phyloP scores from a whole-genome alignment of 2,329 filamentous ascomycete species.

The Paecilomyces sp. region DNA sequence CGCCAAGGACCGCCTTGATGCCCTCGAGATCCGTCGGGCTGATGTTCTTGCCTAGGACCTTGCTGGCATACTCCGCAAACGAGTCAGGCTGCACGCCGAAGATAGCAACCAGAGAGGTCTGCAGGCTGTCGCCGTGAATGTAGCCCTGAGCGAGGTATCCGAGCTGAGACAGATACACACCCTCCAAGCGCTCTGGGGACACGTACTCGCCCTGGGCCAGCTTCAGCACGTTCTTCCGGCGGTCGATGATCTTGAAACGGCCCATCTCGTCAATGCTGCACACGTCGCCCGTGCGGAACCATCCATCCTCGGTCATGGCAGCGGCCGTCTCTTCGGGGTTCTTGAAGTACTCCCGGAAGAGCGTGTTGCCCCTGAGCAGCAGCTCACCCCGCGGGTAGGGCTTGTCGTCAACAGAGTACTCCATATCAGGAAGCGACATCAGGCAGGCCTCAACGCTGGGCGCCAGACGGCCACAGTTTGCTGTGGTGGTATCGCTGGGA shows the following conservation, averaged over 20 bases:
- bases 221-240: slow-evolving; percentile 99
- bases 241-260: slow-evolving; percentile 88
- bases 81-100: slow-evolving; percentile 80
- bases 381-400: slow-evolving; percentile 87
- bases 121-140: slow-evolving; percentile 80
- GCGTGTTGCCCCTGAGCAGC: slow-evolving; percentile 68
- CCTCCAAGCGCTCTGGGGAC: slow-evolving; percentile 93
- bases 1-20: slow-evolving; percentile 58
- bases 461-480: slow-evolving; percentile 72
- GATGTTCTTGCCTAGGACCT: slow-evolving; percentile 64
- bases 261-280: slow-evolving; percentile 76
- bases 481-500: slow-evolving; percentile 62
- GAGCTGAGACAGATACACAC: slow-evolving; percentile 78
- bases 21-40: slow-evolving; percentile 57
- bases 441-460: slow-evolving; percentile 68
- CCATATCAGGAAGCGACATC: slow-evolving; percentile 84
- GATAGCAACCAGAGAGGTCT: slow-evolving; percentile 75
- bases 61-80: slow-evolving; percentile 75
- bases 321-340: slow-evolving; percentile 82
- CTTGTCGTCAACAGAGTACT: slow-evolving; percentile 81
- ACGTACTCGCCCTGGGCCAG: slow-evolving; percentile 97
- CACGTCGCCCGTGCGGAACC: slow-evolving; percentile 96
- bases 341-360: slow-evolving; percentile 85
- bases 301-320: slow-evolving; percentile 76
- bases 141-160: slow-evolving; percentile 73